A percentile compares a stretch with the other conserved stretches of the same genome.
Conservation (phyloP, 2,329 filamentous ascomycete genomes). For the Parastagonospora nodorum region DNA sequence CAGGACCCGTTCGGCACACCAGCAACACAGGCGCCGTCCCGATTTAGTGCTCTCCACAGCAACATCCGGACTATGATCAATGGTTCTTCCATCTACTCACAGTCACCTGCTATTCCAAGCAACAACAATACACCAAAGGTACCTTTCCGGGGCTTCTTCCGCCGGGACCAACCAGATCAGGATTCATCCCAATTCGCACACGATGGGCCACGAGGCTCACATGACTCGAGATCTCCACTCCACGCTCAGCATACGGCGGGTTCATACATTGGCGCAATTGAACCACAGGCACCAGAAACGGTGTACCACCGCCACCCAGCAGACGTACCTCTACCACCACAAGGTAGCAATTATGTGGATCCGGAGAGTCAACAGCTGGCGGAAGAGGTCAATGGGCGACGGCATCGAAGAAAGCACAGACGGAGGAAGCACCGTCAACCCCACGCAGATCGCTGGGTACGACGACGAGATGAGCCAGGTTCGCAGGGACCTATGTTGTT, state of each 20-base stretch:
- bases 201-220: conserved; percentile 28
- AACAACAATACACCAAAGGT: conserved; percentile 40
- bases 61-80: conserved; percentile 39
- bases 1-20: conserved; percentile 31
- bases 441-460: conserved; percentile 34
- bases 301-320: conserved; percentile 40
- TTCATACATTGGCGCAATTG: conserved; percentile 41
- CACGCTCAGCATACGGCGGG: conserved; percentile 41
- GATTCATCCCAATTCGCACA: conserved; percentile 21
- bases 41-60: conserved; percentile 24
- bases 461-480: conserved; percentile 23
- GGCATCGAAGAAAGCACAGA: conserved; percentile 42
- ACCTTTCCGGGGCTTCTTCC: conserved; percentile 39
- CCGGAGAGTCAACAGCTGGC: conserved; percentile 57
- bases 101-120: conserved; percentile 31
- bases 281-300: conserved; percentile 24
- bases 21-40: conserved; percentile 21
- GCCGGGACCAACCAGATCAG: conserved; percentile 32
- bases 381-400: conserved; percentile 49
- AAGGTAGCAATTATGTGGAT: conserved; percentile 50
- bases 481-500: conserved; percentile 21
- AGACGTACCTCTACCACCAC: conserved; percentile 30
- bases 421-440: conserved; percentile 34
- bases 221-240: conserved; percentile 36
- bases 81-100: conserved; percentile 45